Evolutionary conservation across 2,329 filamentous ascomycete species (phyloP).

Genomic region (Cladosporium sphaerospermum): DNA sequence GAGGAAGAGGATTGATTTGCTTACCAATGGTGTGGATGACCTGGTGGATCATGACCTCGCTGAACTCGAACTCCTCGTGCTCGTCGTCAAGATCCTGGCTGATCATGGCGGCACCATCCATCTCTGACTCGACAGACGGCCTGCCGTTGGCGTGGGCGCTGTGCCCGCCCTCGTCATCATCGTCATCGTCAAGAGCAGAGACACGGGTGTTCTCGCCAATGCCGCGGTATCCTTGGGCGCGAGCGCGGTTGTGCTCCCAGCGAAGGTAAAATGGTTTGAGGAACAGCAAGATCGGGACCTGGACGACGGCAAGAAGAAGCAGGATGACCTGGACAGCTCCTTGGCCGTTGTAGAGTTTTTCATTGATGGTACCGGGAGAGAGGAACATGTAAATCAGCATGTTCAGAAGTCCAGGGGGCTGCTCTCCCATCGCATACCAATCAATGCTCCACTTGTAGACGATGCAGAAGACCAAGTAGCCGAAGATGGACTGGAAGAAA

Average conservation of each 20-base stretch:
- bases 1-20: conserved; percentile 29
- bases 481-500: conserved; percentile 98
- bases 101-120: conserved; percentile 80
- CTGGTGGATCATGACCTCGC: conserved; percentile 97
- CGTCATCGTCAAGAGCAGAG: conserved; percentile 85
- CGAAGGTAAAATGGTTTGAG: conserved; percentile 94
- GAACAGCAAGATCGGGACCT: conserved; percentile 87
- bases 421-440: conserved; percentile 62
- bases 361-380: conserved; percentile 68
- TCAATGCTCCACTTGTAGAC: conserved; percentile 96
- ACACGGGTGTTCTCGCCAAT: conserved; percentile 84
- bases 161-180: conserved; percentile 57
- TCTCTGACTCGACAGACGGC: conserved; percentile 63
- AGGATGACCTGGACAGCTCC: conserved; percentile 67
- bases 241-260: conserved; percentile 84
- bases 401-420: conserved; percentile 85
- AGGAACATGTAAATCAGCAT: conserved; percentile 99
- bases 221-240: conserved; percentile 83
- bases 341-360: conserved; percentile 74
- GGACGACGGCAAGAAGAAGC: conserved; percentile 72
- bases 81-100: conserved; percentile 70
- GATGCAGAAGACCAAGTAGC: conserved; percentile 89
- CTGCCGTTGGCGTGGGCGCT: conserved; percentile 51
- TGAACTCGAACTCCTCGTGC: conserved; percentile 95
- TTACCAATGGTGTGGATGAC: conserved; percentile 96